Evolutionary conservation across 768 basidiomycete species (phyloP).

Genomic region (Galerina marginata): DNA sequence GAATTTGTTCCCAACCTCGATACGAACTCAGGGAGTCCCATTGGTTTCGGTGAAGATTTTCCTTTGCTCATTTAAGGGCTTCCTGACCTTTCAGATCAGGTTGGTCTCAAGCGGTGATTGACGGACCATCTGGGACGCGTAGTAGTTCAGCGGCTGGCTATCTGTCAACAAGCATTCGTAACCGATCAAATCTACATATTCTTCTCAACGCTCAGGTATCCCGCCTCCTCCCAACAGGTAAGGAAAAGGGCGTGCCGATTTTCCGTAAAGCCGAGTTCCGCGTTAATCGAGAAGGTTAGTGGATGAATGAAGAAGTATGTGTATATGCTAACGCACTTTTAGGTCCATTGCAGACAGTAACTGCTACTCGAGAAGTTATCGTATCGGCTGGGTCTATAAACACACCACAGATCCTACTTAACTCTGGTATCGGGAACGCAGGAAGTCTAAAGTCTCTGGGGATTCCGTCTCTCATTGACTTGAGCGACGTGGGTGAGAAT

Average conservation of each 20-base stretch:
- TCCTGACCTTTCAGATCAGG: constrained; percentile 2
- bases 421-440: constrained; percentile 40
- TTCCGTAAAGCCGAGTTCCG: constrained; percentile 13
- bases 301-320: background rate
- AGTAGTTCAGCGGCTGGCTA: constrained; percentile 26
- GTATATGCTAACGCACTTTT: background rate
- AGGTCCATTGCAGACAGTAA: constrained; percentile 19
- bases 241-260: background rate
- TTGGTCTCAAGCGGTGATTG: constrained; percentile 26
- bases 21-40: constrained; percentile 32
- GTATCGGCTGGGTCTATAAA: constrained; percentile 42
- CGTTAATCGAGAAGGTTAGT: constrained; percentile 11
- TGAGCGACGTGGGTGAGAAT: constrained; percentile 38
- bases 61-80: background rate
- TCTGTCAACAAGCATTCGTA: constrained; percentile 16
- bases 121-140: constrained; percentile 22
- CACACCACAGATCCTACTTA: constrained; percentile 40
- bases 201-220: constrained; percentile 30
- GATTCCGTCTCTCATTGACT: constrained; percentile 29
- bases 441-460: constrained; percentile 22
- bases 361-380: constrained; percentile 38
- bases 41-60: constrained; percentile 35
- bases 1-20: constrained; percentile 32
- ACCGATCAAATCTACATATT: constrained; percentile 22
- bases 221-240: constrained; percentile 14